Percentiles rank a stretch among this genome's conserved stretches.
phyloP scores from a whole-genome alignment of 2,329 filamentous ascomycete genomes.

The Plectosphaerella cucumerina region DNA sequence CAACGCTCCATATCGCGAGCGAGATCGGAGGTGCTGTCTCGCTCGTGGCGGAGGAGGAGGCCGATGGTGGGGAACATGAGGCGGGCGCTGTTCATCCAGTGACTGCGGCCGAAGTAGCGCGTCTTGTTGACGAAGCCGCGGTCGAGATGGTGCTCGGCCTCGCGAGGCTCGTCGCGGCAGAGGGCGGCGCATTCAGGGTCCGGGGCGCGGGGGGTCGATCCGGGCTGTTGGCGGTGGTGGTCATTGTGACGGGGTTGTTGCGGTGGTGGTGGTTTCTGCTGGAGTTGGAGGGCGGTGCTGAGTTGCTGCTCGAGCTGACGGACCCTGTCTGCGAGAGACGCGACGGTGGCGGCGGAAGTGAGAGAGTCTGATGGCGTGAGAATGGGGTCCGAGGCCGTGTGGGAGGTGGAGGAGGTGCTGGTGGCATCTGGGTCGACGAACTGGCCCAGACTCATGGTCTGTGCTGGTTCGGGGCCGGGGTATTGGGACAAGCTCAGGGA shows the following conservation, averaged over 20 bases:
- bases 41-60: slow-evolving; percentile 13
- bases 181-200: slow-evolving; percentile 1
- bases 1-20: slow-evolving; percentile 29
- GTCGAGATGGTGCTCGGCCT: slow-evolving; percentile 1
- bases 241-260: no score
- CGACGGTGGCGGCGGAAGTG: slow-evolving; percentile 15
- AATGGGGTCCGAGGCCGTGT: slow-evolving; percentile 4
- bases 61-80: slow-evolving; percentile 1
- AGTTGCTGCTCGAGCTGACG: slow-evolving; percentile 40
- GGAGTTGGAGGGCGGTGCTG: background rate
- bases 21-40: slow-evolving; percentile 23
- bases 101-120: slow-evolving; percentile 42
- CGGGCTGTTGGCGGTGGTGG: no score
- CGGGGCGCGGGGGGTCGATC: background rate
- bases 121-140: slow-evolving; percentile 36
- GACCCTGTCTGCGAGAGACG: slow-evolving; percentile 30
- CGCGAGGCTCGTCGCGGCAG: slow-evolving; percentile 1
- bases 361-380: background rate
- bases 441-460: background rate
- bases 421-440: background rate
- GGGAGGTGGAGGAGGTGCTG: no score
- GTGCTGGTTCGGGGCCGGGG: background rate
- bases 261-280: background rate
- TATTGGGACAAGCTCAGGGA: background rate
- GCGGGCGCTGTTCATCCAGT: slow-evolving; percentile 43